Evolutionary conservation across 345 rosid species (phyloP).

Genomic region (Lepidium africanum): DNA sequence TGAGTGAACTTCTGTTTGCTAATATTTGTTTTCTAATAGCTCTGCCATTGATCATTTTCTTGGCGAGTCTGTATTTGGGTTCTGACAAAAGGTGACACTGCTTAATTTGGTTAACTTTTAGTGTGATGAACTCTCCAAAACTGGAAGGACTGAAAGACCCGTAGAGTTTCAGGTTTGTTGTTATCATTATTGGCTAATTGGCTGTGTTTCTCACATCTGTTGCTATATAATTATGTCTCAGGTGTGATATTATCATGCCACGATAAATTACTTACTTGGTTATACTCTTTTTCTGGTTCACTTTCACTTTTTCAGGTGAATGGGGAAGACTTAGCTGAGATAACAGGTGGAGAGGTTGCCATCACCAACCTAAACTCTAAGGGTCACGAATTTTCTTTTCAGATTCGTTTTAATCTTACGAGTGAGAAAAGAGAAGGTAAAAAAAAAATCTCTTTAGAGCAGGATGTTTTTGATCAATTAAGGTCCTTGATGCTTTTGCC

Average conservation of each 20-base stretch:
- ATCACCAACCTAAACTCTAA: slow-evolving; percentile 53
- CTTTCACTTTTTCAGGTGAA: slow-evolving; percentile 38
- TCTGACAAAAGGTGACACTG: not conserved
- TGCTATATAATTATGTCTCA: slow-evolving; percentile 21
- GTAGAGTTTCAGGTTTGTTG: slow-evolving; percentile 48
- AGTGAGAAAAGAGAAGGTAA: slow-evolving; percentile 17
- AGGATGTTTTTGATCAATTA: not conserved
- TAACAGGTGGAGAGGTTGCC: slow-evolving; percentile 55
- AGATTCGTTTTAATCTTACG: slow-evolving; percentile 34
- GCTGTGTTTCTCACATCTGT: not conserved
- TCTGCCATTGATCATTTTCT: not conserved
- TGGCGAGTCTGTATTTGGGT: not conserved
- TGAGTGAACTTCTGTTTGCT: not conserved
- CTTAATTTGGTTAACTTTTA: slow-evolving; percentile 13
- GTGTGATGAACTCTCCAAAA: slow-evolving; percentile 53
- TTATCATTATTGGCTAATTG: not conserved
- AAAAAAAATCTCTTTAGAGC: not conserved
- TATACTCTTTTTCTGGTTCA: not conserved
- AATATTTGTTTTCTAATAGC: not conserved
- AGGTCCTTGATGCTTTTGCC: not conserved
- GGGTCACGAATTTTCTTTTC: slow-evolving; percentile 48
- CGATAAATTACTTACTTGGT: not conserved
- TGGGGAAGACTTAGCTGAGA: slow-evolving; percentile 57
- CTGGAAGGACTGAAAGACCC: slow-evolving; percentile 47
- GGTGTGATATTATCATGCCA: slow-evolving; percentile 5